Conservation (phyloP, 108 stramenopile genomes). For the Nannochloropsis granulata region DNA sequence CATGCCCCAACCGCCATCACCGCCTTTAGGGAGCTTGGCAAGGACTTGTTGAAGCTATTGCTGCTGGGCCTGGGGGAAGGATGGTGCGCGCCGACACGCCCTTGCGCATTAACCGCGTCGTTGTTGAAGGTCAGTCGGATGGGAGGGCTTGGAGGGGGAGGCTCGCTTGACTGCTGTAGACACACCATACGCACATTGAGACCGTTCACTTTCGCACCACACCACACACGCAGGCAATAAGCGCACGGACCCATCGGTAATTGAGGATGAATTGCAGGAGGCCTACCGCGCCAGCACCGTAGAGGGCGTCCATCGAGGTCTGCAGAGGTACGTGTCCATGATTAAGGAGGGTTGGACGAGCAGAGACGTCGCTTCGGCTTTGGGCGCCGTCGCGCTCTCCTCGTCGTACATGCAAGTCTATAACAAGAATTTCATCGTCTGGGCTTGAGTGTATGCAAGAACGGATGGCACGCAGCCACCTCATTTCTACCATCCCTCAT, state of each 20-base stretch:
- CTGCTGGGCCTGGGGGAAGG: neutral
- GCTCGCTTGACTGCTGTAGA: too few species aligned
- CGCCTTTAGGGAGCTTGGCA: too few species aligned
- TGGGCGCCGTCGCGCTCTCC: too few species aligned
- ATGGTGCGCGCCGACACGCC: neutral
- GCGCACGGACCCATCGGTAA: slow-evolving; percentile 6
- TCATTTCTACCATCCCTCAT: too few species aligned
- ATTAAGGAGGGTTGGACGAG: too few species aligned
- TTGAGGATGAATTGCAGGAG: slow-evolving; percentile 14
- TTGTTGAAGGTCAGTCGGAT: neutral
- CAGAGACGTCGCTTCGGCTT: too few species aligned
- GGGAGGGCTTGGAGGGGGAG: neutral
- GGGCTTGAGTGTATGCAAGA: too few species aligned
- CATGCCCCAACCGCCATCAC: too few species aligned
- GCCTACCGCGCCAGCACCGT: slow-evolving; percentile 10
- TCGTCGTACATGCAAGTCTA: too few species aligned
- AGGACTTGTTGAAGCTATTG: too few species aligned
- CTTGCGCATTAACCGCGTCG: neutral
- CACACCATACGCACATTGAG: neutral
- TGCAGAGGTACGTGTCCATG: neutral
- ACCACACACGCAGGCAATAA: slow-evolving; percentile 5
- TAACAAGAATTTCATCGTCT: too few species aligned
- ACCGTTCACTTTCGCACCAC: neutral
- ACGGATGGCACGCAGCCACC: too few species aligned
- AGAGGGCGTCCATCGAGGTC: slow-evolving; percentile 5